Evolutionary conservation across 1,284 basidiomycete species (phyloP), one percentile per base, ranked within the genome.

Genomic region (Cystobasidium sp.): DNA sequence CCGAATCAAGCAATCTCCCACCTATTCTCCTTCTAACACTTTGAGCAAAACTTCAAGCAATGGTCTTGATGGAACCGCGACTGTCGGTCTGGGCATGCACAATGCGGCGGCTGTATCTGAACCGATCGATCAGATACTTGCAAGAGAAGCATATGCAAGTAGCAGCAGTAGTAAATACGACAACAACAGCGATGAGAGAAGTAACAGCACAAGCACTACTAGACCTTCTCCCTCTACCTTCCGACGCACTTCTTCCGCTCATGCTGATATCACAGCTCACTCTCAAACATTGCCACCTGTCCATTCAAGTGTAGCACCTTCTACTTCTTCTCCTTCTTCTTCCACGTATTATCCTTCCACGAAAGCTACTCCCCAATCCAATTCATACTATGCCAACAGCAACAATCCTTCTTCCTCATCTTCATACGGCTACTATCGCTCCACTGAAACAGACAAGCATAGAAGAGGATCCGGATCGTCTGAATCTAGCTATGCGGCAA

Each of bases 401-500:
- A 51, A 49, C 69, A 43, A 61, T 41, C 41, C 58, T 20, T 37
- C 55, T n/a, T 41, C 68, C 12, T 41, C 62, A 6, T n/a, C 62
- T n/a, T 56, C 64, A 14, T 66, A 69, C 18, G 58, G 46, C 20
- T 44, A 59, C 16, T 71, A 62, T 39, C 37, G 56, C 18, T 63
- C 59, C 24, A 58, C 46, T 12, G 31, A 71, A 39, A 43, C 41
- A 16, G 56, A 64, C 16, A 49, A 66, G 5, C 64, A 52, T 53
- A 20, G 55, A 39, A 46, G 37, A 3, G 62, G 41, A 24, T 73
- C 70, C n/a, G 37, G 46, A 8, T 73, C 70, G 1, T 73, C 70
- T 39, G 70, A 65, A 55, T 73, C 70, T 3, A 73, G 70, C 70
- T 73, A 73, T 65, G 70, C 70, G 4, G 70, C 70, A 9, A 73